Base-by-base conservation (phyloP, 2,329 filamentous ascomycete genomes). In the Xylaria sp. region DNA sequence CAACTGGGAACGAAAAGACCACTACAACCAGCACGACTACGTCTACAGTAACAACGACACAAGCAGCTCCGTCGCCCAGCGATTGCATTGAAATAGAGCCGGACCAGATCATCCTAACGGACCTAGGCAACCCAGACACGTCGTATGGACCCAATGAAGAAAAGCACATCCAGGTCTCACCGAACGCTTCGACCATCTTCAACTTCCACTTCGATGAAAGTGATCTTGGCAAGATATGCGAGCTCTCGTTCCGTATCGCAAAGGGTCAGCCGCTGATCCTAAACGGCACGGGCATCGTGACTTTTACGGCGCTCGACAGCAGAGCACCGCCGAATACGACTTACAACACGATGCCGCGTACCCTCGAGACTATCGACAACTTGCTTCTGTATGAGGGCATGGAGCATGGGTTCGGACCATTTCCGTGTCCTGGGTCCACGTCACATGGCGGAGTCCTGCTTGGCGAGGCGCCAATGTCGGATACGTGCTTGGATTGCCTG, bases 141-240 rank as follows among this genome's bases (percentile, higher is more conserved):
- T 75, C 80, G 0, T 73, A 74, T 49, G 68, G 67, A 3, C 55
- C 65, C 9, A 69, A 71, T 54, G 30, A 51, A 4, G 51, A 10
- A 8, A 58, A 62, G 56, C 80, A 82, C 63, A 85, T 84, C 56
- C 78, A 79, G 9, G 76, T 87, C 44, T 81, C 80, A 10, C 72
- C 76, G 16, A 77, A 75, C 58, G 72, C 82, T 53, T 82, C 81
- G 8, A 80, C 81, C 10, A 80, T 89, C 68, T 89, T 87, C 80
- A 88, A 88, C 76, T 90, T 90, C 73, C 84, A 88, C 68, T 82
- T 90, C 49, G 82, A 82, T 1, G 63, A 72, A 3, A 72, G 74
- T 4, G 79, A 83, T 66, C 66, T 75, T 7, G 83, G 82, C 65
- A 83, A 83, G 73, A 82, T 75, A 5, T 90, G 87, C 75, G 81